Evolutionary conservation across 257 asterid species (phyloP).

Genomic region (Solanum pimpinellifolium): DNA sequence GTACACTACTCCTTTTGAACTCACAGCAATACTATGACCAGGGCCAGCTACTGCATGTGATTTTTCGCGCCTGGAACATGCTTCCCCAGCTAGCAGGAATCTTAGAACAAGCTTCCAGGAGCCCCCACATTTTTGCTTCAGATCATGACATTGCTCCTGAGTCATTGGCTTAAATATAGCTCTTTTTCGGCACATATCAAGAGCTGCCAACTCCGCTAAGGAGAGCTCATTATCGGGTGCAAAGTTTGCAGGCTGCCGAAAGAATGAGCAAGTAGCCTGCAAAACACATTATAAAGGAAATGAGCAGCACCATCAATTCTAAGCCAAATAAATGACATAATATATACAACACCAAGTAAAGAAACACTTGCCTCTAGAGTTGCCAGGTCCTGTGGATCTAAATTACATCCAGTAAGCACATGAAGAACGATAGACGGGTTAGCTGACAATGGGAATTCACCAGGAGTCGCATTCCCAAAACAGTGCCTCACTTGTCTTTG

Average conservation of each 20-base stretch:
- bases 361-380: constrained; percentile 85
- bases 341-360: background rate
- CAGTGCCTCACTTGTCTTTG: constrained; percentile 71
- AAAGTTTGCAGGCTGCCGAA: constrained; percentile 78
- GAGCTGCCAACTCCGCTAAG: constrained; percentile 94
- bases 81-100: constrained; percentile 86
- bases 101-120: constrained; percentile 94
- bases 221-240: constrained; percentile 81
- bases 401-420: constrained; percentile 75
- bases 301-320: constrained; percentile 73
- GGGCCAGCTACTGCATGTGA: constrained; percentile 99
- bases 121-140: constrained; percentile 81
- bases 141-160: constrained; percentile 32
- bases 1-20: constrained; percentile 70
- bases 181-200: constrained; percentile 90
- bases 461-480: constrained; percentile 68
- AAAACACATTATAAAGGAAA: constrained; percentile 24
- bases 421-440: constrained; percentile 92
- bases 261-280: constrained; percentile 94
- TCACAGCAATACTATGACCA: constrained; percentile 94
- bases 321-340: background rate
- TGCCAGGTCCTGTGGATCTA: constrained; percentile 91
- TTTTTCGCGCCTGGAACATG: constrained; percentile 80
- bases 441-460: constrained; percentile 95
- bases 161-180: constrained; percentile 89